phyloP scores from a whole-genome alignment of 2,329 filamentous ascomycete species.

The Leptographium wingfieldii region DNA sequence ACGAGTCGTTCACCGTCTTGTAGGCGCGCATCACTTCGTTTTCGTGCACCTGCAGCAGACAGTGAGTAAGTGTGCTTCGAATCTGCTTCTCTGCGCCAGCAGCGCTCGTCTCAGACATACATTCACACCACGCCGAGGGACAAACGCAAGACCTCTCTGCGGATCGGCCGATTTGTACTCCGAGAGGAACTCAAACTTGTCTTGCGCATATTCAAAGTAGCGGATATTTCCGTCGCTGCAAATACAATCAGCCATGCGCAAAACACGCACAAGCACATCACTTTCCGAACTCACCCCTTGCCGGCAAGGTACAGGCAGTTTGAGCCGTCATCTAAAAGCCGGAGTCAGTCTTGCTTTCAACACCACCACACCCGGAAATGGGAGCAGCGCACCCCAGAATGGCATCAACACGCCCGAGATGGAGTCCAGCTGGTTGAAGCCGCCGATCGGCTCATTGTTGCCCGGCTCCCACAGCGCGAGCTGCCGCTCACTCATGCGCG shows the following conservation, averaged over 20 bases:
- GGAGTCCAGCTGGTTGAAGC: conserved; percentile 82
- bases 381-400: conserved; percentile 64
- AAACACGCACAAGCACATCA: not conserved
- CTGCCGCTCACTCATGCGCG: conserved; percentile 95
- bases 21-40: conserved; percentile 93
- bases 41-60: conserved; percentile 56
- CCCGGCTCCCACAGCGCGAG: conserved; percentile 92
- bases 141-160: conserved; percentile 85
- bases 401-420: conserved; percentile 98
- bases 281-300: conserved; percentile 58
- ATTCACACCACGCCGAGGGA: conserved; percentile 91
- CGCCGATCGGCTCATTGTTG: conserved; percentile 72
- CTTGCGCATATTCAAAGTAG: conserved; percentile 96
- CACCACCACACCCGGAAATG: not conserved
- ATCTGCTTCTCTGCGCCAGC: not conserved
- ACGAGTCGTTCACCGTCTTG: conserved; percentile 91
- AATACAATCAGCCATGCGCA: not conserved
- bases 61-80: not conserved
- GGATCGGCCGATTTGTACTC: conserved; percentile 96
- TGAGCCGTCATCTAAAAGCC: conserved; percentile 61
- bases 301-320: conserved; percentile 93
- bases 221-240: conserved; percentile 91
- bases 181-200: conserved; percentile 95
- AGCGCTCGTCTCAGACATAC: conserved; percentile 25
- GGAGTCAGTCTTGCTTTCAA: conserved; percentile 12